These are phyloP conservation scores for Tetrapyrgos nigripes DNA, from an alignment of 1,284 basidiomycete species.

Conservation along the genomic window DNA sequence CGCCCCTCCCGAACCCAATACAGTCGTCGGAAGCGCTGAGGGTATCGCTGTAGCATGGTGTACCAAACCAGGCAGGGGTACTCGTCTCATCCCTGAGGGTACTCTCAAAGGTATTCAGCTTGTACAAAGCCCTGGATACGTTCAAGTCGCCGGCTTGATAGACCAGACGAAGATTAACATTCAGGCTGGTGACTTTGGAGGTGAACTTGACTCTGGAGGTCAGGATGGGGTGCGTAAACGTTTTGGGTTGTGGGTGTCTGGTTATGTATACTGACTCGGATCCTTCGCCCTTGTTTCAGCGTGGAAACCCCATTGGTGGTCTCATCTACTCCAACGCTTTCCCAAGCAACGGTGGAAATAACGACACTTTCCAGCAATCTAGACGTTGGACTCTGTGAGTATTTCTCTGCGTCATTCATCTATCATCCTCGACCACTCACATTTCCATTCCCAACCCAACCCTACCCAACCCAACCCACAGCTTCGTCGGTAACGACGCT, in stretches of 20 bases:
- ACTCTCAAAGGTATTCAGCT: slow-evolving; percentile 43
- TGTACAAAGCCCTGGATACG: slow-evolving; percentile 53
- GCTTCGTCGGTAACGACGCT: slow-evolving; percentile 52
- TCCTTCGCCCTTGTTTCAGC: slow-evolving; percentile 30
- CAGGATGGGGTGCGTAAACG: slow-evolving; percentile 43
- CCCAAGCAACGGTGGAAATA: slow-evolving; percentile 35
- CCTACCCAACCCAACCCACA: slow-evolving; percentile 17
- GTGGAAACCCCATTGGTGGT: slow-evolving; percentile 59
- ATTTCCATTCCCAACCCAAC: too few species aligned
- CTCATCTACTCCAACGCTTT: slow-evolving; percentile 59
- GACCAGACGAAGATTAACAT: slow-evolving; percentile 58
- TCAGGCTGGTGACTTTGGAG: slow-evolving; percentile 52
- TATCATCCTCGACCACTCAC: slow-evolving; percentile 46
- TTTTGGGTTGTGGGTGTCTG: too few species aligned
- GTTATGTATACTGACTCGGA: background rate
- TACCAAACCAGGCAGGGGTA: slow-evolving; percentile 42
- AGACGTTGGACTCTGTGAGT: slow-evolving; percentile 56
- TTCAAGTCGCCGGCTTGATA: slow-evolving; percentile 56
- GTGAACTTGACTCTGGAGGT: slow-evolving; percentile 61
- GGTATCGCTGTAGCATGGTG: slow-evolving; percentile 53
- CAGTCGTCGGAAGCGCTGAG: slow-evolving; percentile 53
- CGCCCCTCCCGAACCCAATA: slow-evolving; percentile 40
- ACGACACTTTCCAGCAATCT: slow-evolving; percentile 47
- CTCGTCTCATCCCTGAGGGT: slow-evolving; percentile 48
- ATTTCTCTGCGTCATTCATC: slow-evolving; percentile 16